These are phyloP conservation scores for Amesomyces nigricolor DNA, from an alignment of 2,329 filamentous ascomycete species.

Conservation along the genomic window DNA sequence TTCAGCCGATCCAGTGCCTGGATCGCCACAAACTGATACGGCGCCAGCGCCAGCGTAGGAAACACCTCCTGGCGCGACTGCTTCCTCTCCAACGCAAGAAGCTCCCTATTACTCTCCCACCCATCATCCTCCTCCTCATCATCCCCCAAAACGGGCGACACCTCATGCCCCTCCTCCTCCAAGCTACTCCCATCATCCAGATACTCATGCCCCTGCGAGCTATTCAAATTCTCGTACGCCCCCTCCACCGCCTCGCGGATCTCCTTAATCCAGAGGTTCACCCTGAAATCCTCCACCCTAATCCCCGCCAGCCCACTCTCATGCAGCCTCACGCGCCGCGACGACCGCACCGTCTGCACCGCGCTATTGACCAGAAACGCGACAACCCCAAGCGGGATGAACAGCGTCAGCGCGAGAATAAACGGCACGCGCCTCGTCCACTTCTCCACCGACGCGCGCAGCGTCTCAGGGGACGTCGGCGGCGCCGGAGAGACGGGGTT, in stretches of 20 bases:
- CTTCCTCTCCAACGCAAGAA: slow-evolving; percentile 39
- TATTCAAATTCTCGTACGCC: slow-evolving; percentile 68
- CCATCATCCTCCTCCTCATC: slow-evolving; percentile 1
- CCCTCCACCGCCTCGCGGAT: slow-evolving; percentile 72
- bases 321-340: slow-evolving; percentile 68
- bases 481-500: slow-evolving; percentile 44
- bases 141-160: not conserved
- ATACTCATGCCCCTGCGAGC: slow-evolving; percentile 64
- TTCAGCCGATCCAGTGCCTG: slow-evolving; percentile 62
- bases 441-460: slow-evolving; percentile 21
- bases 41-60: slow-evolving; percentile 71
- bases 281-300: slow-evolving; percentile 62
- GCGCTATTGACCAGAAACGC: slow-evolving; percentile 70
- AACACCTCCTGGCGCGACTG: slow-evolving; percentile 39
- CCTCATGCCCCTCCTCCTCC: too few species aligned
- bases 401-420: slow-evolving; percentile 57
- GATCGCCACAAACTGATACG: slow-evolving; percentile 81
- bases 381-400: slow-evolving; percentile 67
- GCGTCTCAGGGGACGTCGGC: slow-evolving; percentile 4
- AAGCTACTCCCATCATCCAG: slow-evolving; percentile 40
- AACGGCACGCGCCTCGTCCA: slow-evolving; percentile 55
- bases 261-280: slow-evolving; percentile 66
- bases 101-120: slow-evolving; percentile 31
- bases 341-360: slow-evolving; percentile 70
- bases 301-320: slow-evolving; percentile 65